Evolutionary conservation across 2,329 filamentous ascomycete species (phyloP), one percentile per base, ranked within the genome.

Genomic region (Aspergillus jensenii): DNA sequence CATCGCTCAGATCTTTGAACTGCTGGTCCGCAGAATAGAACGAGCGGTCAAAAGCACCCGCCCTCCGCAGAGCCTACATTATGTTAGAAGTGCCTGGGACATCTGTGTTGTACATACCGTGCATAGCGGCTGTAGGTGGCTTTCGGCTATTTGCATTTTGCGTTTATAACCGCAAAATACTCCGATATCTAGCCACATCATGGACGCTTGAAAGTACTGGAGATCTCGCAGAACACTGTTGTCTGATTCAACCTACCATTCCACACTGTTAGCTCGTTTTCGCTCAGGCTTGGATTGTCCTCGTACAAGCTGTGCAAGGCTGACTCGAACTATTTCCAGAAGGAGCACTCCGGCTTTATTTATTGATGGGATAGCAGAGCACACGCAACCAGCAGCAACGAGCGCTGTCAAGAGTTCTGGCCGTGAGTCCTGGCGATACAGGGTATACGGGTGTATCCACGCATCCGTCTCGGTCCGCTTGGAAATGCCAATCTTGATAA

Each of bases 171-270:
- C 53, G 25, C 53, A 55, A 23, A 55, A 55, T 0, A 50, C n/a
- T 5, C 53, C 53, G 14, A 55, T 55, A 44, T 55, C 53, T 25
- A 55, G 21, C 53, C 53, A 55, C 46, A 55, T 55, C 53, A 55
- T 55, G 11, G 53, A 55, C 6, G 53, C 53, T 17, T 55, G 53
- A 31, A 55, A 55, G 19, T 55, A 55, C 19, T 55, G 53, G 11
- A 55, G 17, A 23, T 55, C 53, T 8, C 53, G 53, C 3, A 55
- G 17, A 19, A 55, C 53, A 21, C 53, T 55, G 40, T 55, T 55
- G 35, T 55, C 53, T 14, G 53, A 50, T 21, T 55, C 53, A 21
- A 49, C 53, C 53, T 51, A 37, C 27, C 8, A 11, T 31, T 8
- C 23, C 6, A 11, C 17, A 14, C 19, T 5, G 21, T 41, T 51